Conservation (phyloP, 2,329 filamentous ascomycete genomes). For the Aspergillus texensis region DNA sequence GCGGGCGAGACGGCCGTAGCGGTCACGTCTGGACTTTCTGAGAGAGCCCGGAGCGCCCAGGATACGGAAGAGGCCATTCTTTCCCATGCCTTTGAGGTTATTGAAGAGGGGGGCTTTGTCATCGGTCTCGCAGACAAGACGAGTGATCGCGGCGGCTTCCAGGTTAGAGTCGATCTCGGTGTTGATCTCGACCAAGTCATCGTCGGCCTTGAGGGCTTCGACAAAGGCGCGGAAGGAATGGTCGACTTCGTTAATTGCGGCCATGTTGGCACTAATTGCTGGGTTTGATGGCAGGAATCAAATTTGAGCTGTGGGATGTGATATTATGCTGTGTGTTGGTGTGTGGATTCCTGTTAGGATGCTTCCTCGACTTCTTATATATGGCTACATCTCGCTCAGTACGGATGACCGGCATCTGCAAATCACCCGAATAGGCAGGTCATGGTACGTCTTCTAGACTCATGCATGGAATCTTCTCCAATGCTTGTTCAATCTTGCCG, state of each 20-base stretch:
- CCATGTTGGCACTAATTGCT: not conserved
- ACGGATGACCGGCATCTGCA: not conserved
- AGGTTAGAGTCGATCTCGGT: constrained; percentile 46
- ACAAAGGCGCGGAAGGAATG: constrained; percentile 51
- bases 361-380: not conserved
- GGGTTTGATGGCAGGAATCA: too few relatives aligned
- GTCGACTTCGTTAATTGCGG: not conserved
- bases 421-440: not conserved
- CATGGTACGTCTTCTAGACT: not conserved
- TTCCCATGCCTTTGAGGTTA: constrained; percentile 49
- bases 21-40: constrained; percentile 31
- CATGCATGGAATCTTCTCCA: not conserved
- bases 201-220: constrained; percentile 45
- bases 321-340: not conserved
- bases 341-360: not conserved
- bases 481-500: not conserved
- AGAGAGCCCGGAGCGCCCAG: constrained; percentile 50
- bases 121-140: constrained; percentile 49
- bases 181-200: constrained; percentile 51
- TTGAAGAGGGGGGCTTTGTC: constrained; percentile 56
- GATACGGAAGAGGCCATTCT: constrained; percentile 53
- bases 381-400: not conserved
- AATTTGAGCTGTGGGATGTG: not conserved
- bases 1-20: constrained; percentile 47
- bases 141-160: constrained; percentile 52